These are phyloP conservation scores for Trametes elegans DNA, from an alignment of 768 basidiomycete genomes.

Conservation along the genomic window DNA sequence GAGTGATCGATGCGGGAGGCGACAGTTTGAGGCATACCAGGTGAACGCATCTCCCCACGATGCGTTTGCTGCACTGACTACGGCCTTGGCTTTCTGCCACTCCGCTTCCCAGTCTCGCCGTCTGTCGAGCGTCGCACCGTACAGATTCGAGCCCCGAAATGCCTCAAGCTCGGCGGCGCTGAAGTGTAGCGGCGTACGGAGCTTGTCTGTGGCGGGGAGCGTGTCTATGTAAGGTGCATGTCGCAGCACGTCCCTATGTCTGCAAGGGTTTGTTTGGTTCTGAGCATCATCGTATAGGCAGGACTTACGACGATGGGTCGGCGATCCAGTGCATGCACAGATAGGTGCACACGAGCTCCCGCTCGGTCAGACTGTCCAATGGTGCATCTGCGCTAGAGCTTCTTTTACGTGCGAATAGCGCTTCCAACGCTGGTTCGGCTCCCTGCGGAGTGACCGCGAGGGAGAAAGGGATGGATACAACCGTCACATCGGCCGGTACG, in stretches of 20 bases:
- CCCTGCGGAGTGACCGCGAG: constrained; percentile 59
- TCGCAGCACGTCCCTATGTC: constrained; percentile 4
- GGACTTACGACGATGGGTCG: constrained; percentile 31
- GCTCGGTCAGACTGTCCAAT: constrained; percentile 50
- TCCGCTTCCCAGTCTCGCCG: constrained; percentile 59
- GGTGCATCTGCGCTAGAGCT: neutral
- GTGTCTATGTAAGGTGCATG: constrained; percentile 66
- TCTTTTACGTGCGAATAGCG: constrained; percentile 34
- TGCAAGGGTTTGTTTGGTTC: constrained; percentile 2
- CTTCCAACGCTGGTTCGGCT: constrained; percentile 43
- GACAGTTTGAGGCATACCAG: constrained; percentile 63
- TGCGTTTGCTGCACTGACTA: constrained; percentile 35
- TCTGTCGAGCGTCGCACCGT: constrained; percentile 72
- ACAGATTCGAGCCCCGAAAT: constrained; percentile 78
- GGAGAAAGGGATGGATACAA: constrained; percentile 67
- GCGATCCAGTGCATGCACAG: constrained; percentile 62
- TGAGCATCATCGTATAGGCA: constrained; percentile 7
- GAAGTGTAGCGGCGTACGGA: constrained; percentile 78
- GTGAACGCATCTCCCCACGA: constrained; percentile 54
- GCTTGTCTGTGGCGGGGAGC: constrained; percentile 54
- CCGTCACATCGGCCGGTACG: constrained; percentile 48
- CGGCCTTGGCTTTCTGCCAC: constrained; percentile 52
- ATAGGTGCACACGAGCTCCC: constrained; percentile 70
- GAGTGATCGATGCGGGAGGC: too few species aligned
- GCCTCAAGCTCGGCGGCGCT: constrained; percentile 56